Conservation (phyloP, 2,329 filamentous ascomycete species). For the Ceratocystiopsis brevicomis region DNA sequence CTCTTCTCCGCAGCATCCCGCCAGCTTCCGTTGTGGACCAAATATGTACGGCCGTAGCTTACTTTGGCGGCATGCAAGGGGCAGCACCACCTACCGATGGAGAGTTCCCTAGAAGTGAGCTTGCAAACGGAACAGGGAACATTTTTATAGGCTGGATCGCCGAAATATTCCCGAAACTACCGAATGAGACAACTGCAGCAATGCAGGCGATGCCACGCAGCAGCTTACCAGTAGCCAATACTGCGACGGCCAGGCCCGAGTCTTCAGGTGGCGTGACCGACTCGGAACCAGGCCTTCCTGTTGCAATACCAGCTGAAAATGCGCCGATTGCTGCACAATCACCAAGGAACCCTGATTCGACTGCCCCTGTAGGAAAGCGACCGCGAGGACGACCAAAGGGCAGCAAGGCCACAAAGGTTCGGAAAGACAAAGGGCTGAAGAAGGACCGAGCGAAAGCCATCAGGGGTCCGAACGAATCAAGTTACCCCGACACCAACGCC, state of each 20-base stretch:
- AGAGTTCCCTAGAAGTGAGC: slow-evolving; percentile 35
- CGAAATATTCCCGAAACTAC: slow-evolving; percentile 38
- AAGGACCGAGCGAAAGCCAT: slow-evolving; percentile 19
- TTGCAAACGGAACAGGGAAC: slow-evolving; percentile 36
- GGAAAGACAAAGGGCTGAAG: slow-evolving; percentile 32
- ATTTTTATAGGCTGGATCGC: slow-evolving; percentile 42
- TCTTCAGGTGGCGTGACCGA: background rate
- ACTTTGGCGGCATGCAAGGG: slow-evolving; percentile 41
- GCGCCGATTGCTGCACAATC: background rate
- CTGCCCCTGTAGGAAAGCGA: slow-evolving; percentile 18
- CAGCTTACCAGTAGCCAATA: background rate
- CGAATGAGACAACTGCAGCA: background rate
- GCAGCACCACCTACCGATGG: slow-evolving; percentile 30
- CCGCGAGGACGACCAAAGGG: slow-evolving; percentile 36
- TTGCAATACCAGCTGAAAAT: background rate
- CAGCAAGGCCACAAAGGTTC: slow-evolving; percentile 29
- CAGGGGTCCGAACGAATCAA: background rate
- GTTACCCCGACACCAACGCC: background rate
- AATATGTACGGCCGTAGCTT: slow-evolving; percentile 42
- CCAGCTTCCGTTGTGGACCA: slow-evolving; percentile 40
- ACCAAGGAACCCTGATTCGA: background rate
- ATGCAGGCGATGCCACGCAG: background rate
- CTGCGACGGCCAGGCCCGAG: background rate
- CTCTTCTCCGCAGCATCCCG: slow-evolving; percentile 34
- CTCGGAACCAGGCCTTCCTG: background rate